phyloP scores from a whole-genome alignment of 176 grass and related monocot genomes.

The Hordeum marinum region DNA sequence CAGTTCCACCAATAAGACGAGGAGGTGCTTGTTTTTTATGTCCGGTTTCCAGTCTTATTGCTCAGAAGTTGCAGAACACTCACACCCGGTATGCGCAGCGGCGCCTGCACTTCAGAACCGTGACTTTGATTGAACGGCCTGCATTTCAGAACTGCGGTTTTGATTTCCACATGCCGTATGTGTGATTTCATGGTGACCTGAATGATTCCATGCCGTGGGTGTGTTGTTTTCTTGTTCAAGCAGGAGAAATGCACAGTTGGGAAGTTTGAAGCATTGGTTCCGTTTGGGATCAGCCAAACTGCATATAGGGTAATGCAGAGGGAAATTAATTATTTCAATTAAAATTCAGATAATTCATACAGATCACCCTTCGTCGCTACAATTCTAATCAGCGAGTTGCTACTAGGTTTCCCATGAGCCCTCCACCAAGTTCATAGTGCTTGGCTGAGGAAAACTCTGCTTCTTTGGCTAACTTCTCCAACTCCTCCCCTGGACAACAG shows the following conservation, averaged over 20 bases:
- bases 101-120: not conserved
- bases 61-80: not conserved
- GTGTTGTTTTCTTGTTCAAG: not conserved
- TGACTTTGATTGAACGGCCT: too few relatives aligned
- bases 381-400: constrained; percentile 39
- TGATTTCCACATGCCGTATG: too few relatives aligned
- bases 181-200: too few relatives aligned
- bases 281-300: not conserved
- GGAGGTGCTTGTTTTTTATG: not conserved
- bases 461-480: constrained; percentile 75
- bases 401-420: constrained; percentile 83
- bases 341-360: not conserved
- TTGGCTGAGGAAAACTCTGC: constrained; percentile 61
- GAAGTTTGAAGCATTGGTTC: not conserved
- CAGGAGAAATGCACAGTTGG: not conserved
- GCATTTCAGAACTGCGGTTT: too few relatives aligned
- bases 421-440: constrained; percentile 78
- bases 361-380: not conserved
- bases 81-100: not conserved
- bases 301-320: not conserved
- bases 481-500: constrained; percentile 49
- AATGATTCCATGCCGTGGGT: too few relatives aligned
- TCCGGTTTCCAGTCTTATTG: not conserved
- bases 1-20: not conserved
- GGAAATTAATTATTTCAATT: not conserved